These are phyloP conservation scores for Termitomyces bulborhizus DNA, from an alignment of 768 basidiomycete species.

Conservation along the genomic window DNA sequence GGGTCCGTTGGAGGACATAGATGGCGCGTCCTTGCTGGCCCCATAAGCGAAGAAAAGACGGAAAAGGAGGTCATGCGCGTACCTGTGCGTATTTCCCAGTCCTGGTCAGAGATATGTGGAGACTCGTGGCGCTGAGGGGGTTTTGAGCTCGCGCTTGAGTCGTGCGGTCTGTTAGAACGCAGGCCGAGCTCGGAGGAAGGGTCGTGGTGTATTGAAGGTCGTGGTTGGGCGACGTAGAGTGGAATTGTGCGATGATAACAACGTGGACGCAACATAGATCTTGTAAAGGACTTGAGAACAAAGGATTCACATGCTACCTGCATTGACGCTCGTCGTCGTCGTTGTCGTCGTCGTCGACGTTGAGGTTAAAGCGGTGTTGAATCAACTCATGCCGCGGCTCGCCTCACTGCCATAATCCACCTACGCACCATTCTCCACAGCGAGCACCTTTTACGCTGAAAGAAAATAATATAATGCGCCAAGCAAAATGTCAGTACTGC, in stretches of 20 bases:
- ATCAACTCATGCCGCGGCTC: no score
- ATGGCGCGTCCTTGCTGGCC: slow-evolving; percentile 56
- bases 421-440: no score
- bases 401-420: no score
- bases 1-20: slow-evolving; percentile 58
- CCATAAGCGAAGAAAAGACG: background rate
- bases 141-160: slow-evolving; percentile 21
- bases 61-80: background rate
- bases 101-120: slow-evolving; percentile 53
- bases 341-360: background rate
- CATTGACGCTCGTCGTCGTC: background rate
- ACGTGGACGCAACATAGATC: background rate
- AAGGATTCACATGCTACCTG: slow-evolving; percentile 4
- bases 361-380: background rate
- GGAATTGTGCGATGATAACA: slow-evolving; percentile 1
- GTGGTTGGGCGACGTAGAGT: background rate
- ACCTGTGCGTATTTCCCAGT: slow-evolving; percentile 81
- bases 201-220: background rate
- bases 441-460: no score
- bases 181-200: slow-evolving; percentile 23
- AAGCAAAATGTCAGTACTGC: no score
- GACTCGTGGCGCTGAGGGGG: slow-evolving; percentile 4
- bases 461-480: no score
- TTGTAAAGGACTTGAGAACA: background rate
- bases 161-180: slow-evolving; percentile 27